phyloP scores from a whole-genome alignment of 257 asterid species.

The Ligustrum vulgare region DNA sequence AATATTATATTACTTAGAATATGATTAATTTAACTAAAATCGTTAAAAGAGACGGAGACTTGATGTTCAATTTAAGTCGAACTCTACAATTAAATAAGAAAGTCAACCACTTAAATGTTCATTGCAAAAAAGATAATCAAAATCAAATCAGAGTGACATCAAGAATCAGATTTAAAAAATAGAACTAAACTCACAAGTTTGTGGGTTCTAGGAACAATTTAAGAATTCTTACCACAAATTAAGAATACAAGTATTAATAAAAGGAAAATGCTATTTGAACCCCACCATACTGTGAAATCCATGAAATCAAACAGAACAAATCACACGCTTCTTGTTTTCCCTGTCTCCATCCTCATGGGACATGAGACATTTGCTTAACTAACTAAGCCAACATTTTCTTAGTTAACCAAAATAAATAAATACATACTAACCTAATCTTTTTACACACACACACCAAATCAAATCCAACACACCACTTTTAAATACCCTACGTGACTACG shows the following conservation, averaged over 20 bases:
- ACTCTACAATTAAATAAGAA: too few relatives aligned
- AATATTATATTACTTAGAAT: too few relatives aligned
- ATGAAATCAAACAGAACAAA: conserved; percentile 26
- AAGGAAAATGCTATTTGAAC: too few relatives aligned
- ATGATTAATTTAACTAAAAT: too few relatives aligned
- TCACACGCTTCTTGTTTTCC: not conserved
- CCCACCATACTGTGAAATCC: not conserved
- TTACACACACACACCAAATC: conserved; percentile 14
- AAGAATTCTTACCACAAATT: not conserved
- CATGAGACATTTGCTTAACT: not conserved
- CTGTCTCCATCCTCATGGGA: not conserved
- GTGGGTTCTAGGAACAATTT: not conserved
- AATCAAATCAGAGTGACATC: not conserved
- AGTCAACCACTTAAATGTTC: not conserved
- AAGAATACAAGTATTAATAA: not conserved
- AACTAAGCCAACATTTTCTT: conserved; percentile 36
- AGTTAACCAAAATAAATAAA: conserved; percentile 16
- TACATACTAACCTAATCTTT: conserved; percentile 6
- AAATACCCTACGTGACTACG: conserved; percentile 27
- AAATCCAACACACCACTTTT: not conserved
- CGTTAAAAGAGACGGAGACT: too few relatives aligned
- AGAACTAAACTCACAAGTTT: not conserved
- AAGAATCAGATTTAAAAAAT: not conserved
- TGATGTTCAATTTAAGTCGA: too few relatives aligned
- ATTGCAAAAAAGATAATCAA: not conserved